Evolutionary conservation across 2,329 filamentous ascomycete species (phyloP).

Genomic region (Myrmaecium sp.): DNA sequence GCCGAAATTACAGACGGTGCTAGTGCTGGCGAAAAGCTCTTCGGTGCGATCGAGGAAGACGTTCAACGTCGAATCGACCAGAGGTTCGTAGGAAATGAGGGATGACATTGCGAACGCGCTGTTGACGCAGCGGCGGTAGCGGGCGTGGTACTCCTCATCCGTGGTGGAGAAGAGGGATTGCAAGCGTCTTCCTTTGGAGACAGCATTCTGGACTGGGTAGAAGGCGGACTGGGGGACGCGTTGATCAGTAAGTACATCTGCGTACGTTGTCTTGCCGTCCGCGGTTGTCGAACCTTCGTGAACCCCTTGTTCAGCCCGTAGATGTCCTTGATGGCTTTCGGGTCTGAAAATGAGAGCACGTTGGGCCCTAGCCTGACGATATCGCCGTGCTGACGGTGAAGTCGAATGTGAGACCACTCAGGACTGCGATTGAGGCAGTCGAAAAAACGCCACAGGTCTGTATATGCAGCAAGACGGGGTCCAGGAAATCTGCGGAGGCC

Average conservation of each 20-base stretch:
- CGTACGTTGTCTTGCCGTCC: background rate
- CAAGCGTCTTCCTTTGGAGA: constrained; percentile 49
- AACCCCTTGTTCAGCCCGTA: constrained; percentile 75
- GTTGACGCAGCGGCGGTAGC: constrained; percentile 59
- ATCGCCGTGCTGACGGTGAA: constrained; percentile 57
- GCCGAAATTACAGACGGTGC: constrained; percentile 43
- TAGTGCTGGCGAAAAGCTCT: constrained; percentile 23
- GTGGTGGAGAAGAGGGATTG: constrained; percentile 62
- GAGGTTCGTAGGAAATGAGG: constrained; percentile 62
- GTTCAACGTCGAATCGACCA: constrained; percentile 58
- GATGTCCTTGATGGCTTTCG: constrained; percentile 55
- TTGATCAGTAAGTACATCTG: background rate
- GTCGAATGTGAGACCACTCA: constrained; percentile 47
- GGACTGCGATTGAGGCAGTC: constrained; percentile 49
- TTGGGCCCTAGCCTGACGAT: constrained; percentile 64
- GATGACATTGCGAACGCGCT: constrained; percentile 63
- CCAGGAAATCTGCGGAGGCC: constrained; percentile 59
- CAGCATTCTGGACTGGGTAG: constrained; percentile 61
- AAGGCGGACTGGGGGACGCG: constrained; percentile 48
- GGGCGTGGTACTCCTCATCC: constrained; percentile 58
- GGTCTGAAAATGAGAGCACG: constrained; percentile 54
- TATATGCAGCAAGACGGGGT: constrained; percentile 48
- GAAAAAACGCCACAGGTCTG: constrained; percentile 58
- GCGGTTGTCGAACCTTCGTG: constrained; percentile 40
- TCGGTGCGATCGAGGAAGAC: constrained; percentile 44